Conservation (phyloP, 257 asterid genomes). For the Solanum lycopersicoides region DNA sequence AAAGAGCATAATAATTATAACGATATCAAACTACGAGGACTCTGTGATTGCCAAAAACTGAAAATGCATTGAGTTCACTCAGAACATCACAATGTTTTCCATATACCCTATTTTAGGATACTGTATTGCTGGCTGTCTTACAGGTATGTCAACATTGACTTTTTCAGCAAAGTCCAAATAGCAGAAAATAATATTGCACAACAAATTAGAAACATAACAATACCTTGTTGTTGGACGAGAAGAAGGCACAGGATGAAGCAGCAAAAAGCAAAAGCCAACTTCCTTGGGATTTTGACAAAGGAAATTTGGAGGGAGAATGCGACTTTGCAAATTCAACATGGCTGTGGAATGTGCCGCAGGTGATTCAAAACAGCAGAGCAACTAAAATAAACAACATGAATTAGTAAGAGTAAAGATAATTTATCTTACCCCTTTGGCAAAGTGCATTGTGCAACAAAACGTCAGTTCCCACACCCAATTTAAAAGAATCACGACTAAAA, state of each 20-base stretch:
- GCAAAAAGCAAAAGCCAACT: slow-evolving; percentile 47
- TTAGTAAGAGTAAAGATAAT: not conserved
- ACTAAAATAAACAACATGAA: slow-evolving; percentile 10
- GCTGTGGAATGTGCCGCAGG: slow-evolving; percentile 30
- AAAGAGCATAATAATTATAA: not conserved
- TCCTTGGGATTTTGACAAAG: slow-evolving; percentile 29
- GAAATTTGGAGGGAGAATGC: slow-evolving; percentile 44
- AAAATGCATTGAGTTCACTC: not conserved
- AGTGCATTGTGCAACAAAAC: not conserved
- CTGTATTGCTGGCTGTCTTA: not conserved
- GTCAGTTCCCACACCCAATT: not conserved
- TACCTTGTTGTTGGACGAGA: slow-evolving; percentile 54
- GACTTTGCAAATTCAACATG: slow-evolving; percentile 32
- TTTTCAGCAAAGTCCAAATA: not conserved
- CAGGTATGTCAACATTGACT: not conserved
- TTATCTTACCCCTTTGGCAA: not conserved
- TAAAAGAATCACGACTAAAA: not conserved
- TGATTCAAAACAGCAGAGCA: slow-evolving; percentile 27
- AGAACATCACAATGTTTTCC: not conserved
- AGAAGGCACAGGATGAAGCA: slow-evolving; percentile 46
- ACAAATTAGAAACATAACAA: not conserved
- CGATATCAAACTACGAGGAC: not conserved
- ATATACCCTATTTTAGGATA: not conserved
- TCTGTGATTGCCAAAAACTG: not conserved
- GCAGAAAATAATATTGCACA: not conserved